phyloP scores from a whole-genome alignment of 2,329 filamentous ascomycete genomes.

The Alternaria dauci region DNA sequence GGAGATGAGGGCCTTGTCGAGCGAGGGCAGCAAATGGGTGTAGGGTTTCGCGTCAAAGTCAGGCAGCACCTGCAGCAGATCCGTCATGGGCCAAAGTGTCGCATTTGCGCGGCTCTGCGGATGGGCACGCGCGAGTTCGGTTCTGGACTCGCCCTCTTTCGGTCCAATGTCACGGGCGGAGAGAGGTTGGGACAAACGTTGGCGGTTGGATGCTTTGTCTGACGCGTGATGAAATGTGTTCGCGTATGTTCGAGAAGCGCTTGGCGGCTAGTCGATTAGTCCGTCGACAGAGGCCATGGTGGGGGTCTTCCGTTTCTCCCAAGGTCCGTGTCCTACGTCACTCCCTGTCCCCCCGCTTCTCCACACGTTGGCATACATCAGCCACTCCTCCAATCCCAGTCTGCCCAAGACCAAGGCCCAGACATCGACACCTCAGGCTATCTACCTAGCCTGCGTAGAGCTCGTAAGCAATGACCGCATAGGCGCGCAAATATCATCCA shows the following conservation, averaged over 20 bases:
- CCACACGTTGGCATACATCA: slow-evolving; percentile 29
- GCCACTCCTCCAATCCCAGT: slow-evolving; percentile 18
- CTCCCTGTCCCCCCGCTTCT: slow-evolving; percentile 23
- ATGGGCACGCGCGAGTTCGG: slow-evolving; percentile 31
- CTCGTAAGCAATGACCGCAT: slow-evolving; percentile 32
- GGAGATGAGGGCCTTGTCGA: slow-evolving; percentile 80
- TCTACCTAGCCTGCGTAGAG: neutral
- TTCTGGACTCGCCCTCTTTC: slow-evolving; percentile 8
- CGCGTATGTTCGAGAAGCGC: neutral
- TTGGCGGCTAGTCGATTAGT: neutral
- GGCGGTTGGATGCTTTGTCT: neutral
- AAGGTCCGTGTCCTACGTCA: slow-evolving; percentile 28
- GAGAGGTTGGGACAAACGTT: neutral
- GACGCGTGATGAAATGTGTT: slow-evolving; percentile 13
- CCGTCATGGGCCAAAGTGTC: slow-evolving; percentile 69
- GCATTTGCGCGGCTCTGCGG: slow-evolving; percentile 49
- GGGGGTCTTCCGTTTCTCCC: slow-evolving; percentile 30
- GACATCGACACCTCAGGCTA: slow-evolving; percentile 13
- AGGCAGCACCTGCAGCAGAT: slow-evolving; percentile 84
- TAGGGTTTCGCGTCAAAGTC: slow-evolving; percentile 76
- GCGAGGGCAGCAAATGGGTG: slow-evolving; percentile 76
- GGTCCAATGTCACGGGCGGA: slow-evolving; percentile 7
- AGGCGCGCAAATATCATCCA: neutral
- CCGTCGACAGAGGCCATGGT: neutral
- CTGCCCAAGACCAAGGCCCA: slow-evolving; percentile 6